Conservation (phyloP, 768 basidiomycete species). For the Sarcodon aspratus region DNA sequence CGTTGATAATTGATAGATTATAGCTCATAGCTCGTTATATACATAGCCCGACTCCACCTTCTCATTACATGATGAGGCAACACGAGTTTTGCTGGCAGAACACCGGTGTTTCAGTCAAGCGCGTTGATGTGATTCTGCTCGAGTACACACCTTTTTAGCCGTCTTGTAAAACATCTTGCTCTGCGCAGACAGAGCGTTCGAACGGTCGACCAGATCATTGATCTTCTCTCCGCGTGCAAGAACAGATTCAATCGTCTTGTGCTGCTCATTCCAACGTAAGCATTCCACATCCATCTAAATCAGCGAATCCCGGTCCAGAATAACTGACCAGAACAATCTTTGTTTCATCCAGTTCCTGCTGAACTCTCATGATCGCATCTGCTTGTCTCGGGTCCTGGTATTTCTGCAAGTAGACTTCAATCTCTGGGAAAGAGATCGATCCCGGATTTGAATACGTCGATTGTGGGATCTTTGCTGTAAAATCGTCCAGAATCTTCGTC, state of each 20-base stretch:
- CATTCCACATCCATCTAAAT: background rate
- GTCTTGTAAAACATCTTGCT: slow-evolving; percentile 99
- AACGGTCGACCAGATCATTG: slow-evolving; percentile 90
- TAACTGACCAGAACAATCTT: slow-evolving; percentile 88
- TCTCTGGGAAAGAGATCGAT: slow-evolving; percentile 66
- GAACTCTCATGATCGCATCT: slow-evolving; percentile 96
- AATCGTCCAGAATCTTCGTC: slow-evolving; percentile 89
- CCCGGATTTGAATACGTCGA: slow-evolving; percentile 53
- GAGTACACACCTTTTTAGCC: slow-evolving; percentile 76
- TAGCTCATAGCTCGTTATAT: too few relatives aligned
- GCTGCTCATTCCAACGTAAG: slow-evolving; percentile 33
- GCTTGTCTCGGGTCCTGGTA: slow-evolving; percentile 97
- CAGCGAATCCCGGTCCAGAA: background rate
- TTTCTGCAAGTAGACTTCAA: slow-evolving; percentile 70
- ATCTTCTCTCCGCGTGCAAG: slow-evolving; percentile 94
- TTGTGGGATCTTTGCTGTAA: slow-evolving; percentile 68
- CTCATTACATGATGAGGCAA: slow-evolving; percentile 70
- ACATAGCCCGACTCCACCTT: background rate
- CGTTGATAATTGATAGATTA: too few relatives aligned
- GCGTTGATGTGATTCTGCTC: background rate
- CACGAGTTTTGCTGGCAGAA: slow-evolving; percentile 82
- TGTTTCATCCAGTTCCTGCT: slow-evolving; percentile 96
- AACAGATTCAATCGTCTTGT: slow-evolving; percentile 98
- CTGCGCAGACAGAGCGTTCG: slow-evolving; percentile 76
- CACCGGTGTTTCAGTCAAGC: too few relatives aligned